Base-by-base conservation (phyloP, 108 stramenopile genomes). In the Discostella stelligeroides region DNA sequence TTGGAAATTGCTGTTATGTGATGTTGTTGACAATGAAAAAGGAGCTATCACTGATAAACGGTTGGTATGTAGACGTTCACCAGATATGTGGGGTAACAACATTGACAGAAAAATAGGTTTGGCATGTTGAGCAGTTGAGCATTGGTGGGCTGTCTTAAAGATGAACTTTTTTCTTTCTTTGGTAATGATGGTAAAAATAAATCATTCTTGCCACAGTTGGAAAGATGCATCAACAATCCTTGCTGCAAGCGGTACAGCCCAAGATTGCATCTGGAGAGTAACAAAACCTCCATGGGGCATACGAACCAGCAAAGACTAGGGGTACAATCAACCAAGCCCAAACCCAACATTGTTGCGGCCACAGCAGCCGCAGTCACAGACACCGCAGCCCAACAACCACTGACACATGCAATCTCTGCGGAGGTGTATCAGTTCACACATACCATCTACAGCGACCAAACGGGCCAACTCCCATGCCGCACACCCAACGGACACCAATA, bases 221-320 rank as follows among this genome's bases (percentile, higher is more conserved):
- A n/a, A n/a, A n/a, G n/a, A n/a, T n/a, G n/a, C n/a, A n/a, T n/a
- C n/a, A n/a, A n/a, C n/a, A 15, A 15, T 15, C 27, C 24, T 58
- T 18, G 57, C 57, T 25, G 27, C 25, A 25, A 29, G 7, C 39
- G 9, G 39, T 9, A 3, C 38, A 61, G 10, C 37, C 30, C 9
- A 61, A 61, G 13, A 21, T 61, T 21, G 3, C 12, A 21, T 18
- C 60, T 37, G 7, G 60, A 61, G 39, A 61, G 20, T 13, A 21
- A 38, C 10, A 21, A 61, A 21, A 61, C 60, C 3, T 8, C 12
- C 13, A 61, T 40, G 40, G 60, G 60, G 2, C 60, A 61, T 40
- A 40, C 40, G 39, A 61, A 61, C 23, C 12, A 41, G 24, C 8
- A 13, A 17, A 10, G 39, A 61, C 37, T 15, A 61, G 10, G 7